Evolutionary conservation across 306 rosid species (phyloP).

Genomic region (Sphenostylis stenocarpa): DNA sequence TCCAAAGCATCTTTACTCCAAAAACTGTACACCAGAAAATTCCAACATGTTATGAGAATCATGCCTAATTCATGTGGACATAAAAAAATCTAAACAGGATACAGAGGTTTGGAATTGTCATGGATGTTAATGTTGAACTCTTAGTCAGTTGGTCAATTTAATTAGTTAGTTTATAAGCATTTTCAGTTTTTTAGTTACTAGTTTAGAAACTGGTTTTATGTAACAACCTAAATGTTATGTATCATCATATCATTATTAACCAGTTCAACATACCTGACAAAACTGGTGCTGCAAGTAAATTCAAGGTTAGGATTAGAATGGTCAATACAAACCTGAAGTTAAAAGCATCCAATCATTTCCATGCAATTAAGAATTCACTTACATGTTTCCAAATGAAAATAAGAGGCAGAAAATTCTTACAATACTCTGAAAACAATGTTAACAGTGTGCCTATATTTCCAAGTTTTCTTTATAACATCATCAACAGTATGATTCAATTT

Average conservation of each 20-base stretch:
- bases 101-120: not conserved
- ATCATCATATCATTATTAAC: not conserved
- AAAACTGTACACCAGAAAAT: conserved; percentile 46
- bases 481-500: conserved; percentile 51
- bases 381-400: not conserved
- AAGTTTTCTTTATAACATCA: conserved; percentile 44
- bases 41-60: conserved; percentile 28
- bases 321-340: conserved; percentile 61
- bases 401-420: conserved; percentile 36
- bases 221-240: not conserved
- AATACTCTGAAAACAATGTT: conserved; percentile 47
- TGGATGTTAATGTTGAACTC: not conserved
- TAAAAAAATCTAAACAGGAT: not conserved
- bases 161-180: too few relatives aligned
- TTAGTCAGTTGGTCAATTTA: not conserved
- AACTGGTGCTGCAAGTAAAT: conserved; percentile 51
- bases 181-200: too few relatives aligned
- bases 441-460: conserved; percentile 42
- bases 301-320: conserved; percentile 46
- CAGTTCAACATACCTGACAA: conserved; percentile 48
- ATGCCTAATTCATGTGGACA: not conserved
- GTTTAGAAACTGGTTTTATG: too few relatives aligned
- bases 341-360: not conserved
- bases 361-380: not conserved
- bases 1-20: conserved; percentile 49